Conservation (phyloP, 2,329 filamentous ascomycete species). For the Xylaria sp. region DNA sequence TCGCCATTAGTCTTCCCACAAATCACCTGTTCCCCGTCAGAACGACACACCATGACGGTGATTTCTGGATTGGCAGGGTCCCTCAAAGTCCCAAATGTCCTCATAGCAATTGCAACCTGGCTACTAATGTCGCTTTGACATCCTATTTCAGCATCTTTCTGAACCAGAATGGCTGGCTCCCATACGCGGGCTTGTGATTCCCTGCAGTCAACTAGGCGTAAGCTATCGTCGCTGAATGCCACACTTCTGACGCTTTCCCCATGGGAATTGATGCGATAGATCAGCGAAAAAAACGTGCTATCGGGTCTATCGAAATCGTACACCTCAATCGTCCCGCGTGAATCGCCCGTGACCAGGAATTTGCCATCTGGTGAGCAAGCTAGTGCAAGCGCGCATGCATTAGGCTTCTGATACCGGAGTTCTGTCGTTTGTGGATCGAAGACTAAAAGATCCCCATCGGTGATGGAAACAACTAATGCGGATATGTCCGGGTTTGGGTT, state of each 20-base stretch:
- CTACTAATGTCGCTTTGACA: slow-evolving; percentile 29
- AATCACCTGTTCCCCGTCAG: slow-evolving; percentile 30
- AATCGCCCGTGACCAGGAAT: slow-evolving; percentile 34
- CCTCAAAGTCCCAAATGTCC: slow-evolving; percentile 24
- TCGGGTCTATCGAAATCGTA: slow-evolving; percentile 35
- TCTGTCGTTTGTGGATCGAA: slow-evolving; percentile 37
- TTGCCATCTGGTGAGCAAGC: slow-evolving; percentile 38
- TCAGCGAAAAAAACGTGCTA: slow-evolving; percentile 32
- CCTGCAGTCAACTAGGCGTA: slow-evolving; percentile 43
- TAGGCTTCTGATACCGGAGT: slow-evolving; percentile 12
- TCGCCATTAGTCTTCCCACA: slow-evolving; percentile 38
- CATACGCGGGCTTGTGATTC: slow-evolving; percentile 43
- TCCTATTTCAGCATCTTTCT: slow-evolving; percentile 33
- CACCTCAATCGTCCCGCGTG: slow-evolving; percentile 35
- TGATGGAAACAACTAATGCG: slow-evolving; percentile 34
- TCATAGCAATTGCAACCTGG: slow-evolving; percentile 13
- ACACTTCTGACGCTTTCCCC: slow-evolving; percentile 39
- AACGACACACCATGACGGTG: slow-evolving; percentile 25
- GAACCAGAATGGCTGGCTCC: slow-evolving; percentile 43
- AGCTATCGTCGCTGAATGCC: slow-evolving; percentile 41
- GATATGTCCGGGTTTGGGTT: slow-evolving; percentile 37
- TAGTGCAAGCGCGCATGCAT: slow-evolving; percentile 35
- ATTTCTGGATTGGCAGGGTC: slow-evolving; percentile 30
- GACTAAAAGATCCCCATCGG: slow-evolving; percentile 36
- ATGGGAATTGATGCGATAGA: slow-evolving; percentile 41